These are phyloP conservation scores for Byssoonygena ceratinophila DNA, from an alignment of 2,329 filamentous ascomycete genomes.

Conservation along the genomic window DNA sequence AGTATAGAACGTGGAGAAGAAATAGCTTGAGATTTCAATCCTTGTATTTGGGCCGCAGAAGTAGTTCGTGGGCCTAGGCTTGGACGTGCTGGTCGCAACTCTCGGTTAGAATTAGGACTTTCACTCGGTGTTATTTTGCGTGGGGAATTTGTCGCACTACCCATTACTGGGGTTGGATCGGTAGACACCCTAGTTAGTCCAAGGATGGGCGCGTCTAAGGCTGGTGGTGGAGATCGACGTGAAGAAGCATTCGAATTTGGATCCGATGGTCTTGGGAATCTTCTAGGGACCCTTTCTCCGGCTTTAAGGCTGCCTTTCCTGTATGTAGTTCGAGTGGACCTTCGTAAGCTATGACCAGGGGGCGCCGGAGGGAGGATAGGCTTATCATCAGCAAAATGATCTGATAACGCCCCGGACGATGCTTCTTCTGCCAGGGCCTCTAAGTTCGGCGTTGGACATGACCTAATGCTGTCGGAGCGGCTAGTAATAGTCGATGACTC, in stretches of 20 bases:
- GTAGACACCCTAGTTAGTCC: constrained; percentile 30
- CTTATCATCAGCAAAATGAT: constrained; percentile 46
- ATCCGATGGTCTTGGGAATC: constrained; percentile 8
- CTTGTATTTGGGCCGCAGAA: constrained; percentile 10
- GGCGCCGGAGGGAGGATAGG: constrained; percentile 70
- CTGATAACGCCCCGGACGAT: constrained; percentile 4
- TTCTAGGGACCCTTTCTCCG: constrained; percentile 7
- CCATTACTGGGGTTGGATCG: constrained; percentile 26
- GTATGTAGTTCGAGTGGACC: constrained; percentile 88
- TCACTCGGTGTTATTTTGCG: constrained; percentile 18
- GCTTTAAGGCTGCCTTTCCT: constrained; percentile 72
- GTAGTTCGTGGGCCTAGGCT: constrained; percentile 2
- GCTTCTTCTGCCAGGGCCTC: constrained; percentile 16
- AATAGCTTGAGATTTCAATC: constrained; percentile 7
- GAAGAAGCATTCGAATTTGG: constrained; percentile 45
- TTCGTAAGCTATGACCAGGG: constrained; percentile 66
- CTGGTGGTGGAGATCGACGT: constrained; percentile 27
- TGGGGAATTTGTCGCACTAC: constrained; percentile 40
- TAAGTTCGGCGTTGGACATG: constrained; percentile 9
- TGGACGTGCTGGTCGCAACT: constrained; percentile 2
- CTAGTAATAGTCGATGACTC: constrained; percentile 50
- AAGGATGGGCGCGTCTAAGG: constrained; percentile 28
- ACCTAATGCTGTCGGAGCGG: constrained; percentile 8
- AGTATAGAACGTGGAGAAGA: constrained; percentile 2
- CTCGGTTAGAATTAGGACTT: neutral